These are phyloP conservation scores for Neltuma alba DNA, from an alignment of 306 rosid genomes.

Conservation along the genomic window DNA sequence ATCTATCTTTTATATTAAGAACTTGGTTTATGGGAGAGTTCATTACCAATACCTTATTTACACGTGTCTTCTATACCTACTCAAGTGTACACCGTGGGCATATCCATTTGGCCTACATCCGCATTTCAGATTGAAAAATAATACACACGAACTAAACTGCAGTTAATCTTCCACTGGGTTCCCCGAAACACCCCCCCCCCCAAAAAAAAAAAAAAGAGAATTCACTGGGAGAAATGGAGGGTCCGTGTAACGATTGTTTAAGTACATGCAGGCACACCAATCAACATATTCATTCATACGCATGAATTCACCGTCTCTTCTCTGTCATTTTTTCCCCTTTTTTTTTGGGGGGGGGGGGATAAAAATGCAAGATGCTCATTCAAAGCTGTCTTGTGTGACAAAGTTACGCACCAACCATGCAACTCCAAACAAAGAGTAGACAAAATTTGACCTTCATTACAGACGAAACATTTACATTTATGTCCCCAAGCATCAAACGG, in stretches of 20 bases:
- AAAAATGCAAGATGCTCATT: slow-evolving; percentile 21
- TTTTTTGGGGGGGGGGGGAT: not conserved
- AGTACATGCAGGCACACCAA: not conserved
- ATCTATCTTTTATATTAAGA: too few species aligned
- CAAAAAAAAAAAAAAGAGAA: too few species aligned
- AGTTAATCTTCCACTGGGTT: not conserved
- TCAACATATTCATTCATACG: slow-evolving; percentile 1
- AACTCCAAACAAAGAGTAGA: slow-evolving; percentile 25
- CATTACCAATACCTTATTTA: too few species aligned
- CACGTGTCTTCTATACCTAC: too few species aligned
- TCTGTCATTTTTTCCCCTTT: not conserved
- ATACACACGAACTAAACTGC: not conserved
- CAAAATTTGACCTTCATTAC: slow-evolving; percentile 36
- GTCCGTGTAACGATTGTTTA: slow-evolving; percentile 8
- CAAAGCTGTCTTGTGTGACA: slow-evolving; percentile 25
- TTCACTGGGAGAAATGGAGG: not conserved
- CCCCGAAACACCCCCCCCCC: not conserved
- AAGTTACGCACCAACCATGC: slow-evolving; percentile 30
- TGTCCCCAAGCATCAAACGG: slow-evolving; percentile 53
- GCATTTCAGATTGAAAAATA: too few species aligned
- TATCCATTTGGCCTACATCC: too few species aligned
- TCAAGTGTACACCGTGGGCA: too few species aligned
- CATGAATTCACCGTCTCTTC: slow-evolving; percentile 19
- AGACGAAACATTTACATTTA: slow-evolving; percentile 46
- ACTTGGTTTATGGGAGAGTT: too few species aligned